phyloP scores from a whole-genome alignment of 106 monocot genomes.

The Allium sativum region DNA sequence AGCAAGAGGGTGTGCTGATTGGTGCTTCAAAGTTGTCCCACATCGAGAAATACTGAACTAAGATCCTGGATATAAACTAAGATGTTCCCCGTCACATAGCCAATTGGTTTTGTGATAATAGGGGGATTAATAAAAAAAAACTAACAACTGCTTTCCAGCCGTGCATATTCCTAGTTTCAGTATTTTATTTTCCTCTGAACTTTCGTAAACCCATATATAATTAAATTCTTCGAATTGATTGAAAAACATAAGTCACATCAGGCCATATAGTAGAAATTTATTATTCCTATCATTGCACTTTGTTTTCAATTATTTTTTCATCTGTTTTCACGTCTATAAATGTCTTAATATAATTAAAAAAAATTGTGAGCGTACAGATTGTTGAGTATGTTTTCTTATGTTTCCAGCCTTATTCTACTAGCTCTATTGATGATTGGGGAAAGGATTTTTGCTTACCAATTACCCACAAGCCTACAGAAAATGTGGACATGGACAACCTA shows the following conservation, averaged over 20 bases:
- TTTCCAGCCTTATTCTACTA: slow-evolving; percentile 21
- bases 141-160: not conserved
- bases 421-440: slow-evolving; percentile 19
- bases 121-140: no score
- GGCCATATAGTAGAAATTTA: not conserved
- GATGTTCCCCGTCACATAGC: no score
- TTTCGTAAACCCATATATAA: not conserved
- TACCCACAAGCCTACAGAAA: slow-evolving; percentile 75
- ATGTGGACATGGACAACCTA: slow-evolving; percentile 67
- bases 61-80: no score
- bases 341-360: not conserved
- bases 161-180: not conserved
- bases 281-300: not conserved
- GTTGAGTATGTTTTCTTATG: not conserved
- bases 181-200: not conserved
- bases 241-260: not conserved
- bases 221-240: not conserved
- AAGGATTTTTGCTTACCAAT: slow-evolving; percentile 90
- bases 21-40: no score
- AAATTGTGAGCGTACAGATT: not conserved
- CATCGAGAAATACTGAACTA: no score
- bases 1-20: no score
- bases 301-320: not conserved
- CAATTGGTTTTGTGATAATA: no score
- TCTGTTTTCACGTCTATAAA: not conserved